Percentiles rank a stretch among this genome's conserved stretches.
Evolutionary conservation across 2,329 filamentous ascomycete genomes (phyloP).

Genomic region (Alternaria triticimaculans): DNA sequence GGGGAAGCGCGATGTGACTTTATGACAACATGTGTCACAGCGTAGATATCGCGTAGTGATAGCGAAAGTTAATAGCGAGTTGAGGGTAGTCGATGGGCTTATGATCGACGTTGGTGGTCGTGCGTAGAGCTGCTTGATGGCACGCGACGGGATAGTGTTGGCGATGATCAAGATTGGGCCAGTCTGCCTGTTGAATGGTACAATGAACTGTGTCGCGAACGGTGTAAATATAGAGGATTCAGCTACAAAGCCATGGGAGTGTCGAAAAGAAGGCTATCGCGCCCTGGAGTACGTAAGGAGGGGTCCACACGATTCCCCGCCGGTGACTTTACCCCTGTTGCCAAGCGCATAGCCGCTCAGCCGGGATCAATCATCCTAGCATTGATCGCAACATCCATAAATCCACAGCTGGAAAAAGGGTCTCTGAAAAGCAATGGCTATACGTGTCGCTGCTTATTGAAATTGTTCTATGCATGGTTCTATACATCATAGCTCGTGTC

Average conservation of each 20-base stretch:
- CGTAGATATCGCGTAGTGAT: neutral
- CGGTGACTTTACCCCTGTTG: conserved; percentile 5
- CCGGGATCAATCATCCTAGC: neutral
- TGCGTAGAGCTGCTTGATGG: neutral
- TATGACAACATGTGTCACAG: neutral
- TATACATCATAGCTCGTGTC: neutral
- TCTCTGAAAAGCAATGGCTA: neutral
- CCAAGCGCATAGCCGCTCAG: conserved; percentile 6
- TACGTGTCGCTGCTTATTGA: neutral
- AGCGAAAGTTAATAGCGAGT: neutral
- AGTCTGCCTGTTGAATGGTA: neutral
- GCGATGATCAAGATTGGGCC: neutral
- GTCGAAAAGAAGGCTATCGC: neutral
- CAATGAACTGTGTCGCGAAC: neutral
- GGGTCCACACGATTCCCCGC: conserved; percentile 16
- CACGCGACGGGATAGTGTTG: neutral
- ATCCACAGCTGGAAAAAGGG: neutral
- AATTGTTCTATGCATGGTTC: neutral
- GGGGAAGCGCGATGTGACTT: neutral
- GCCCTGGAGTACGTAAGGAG: conserved; percentile 5
- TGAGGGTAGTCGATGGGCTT: neutral
- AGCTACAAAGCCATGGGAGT: neutral
- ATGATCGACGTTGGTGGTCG: neutral
- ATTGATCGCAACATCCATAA: neutral
- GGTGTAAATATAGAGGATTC: neutral